These are phyloP conservation scores for Populus hybrid DNA, from an alignment of 441 rosid species.

Conservation along the genomic window DNA sequence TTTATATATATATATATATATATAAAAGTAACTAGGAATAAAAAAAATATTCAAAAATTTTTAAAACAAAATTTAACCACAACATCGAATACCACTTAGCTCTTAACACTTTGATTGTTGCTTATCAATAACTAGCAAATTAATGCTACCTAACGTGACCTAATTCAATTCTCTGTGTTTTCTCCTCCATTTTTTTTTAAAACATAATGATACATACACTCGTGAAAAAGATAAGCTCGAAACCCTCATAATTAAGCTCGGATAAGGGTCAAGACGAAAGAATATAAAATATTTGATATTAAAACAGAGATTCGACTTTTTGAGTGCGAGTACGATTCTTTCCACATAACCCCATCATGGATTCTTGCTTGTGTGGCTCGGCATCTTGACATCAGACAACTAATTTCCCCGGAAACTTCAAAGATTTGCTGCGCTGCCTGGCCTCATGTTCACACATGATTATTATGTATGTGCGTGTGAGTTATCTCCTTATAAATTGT, in stretches of 20 bases:
- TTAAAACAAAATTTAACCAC: no score
- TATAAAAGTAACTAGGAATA: no score
- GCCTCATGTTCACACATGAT: background rate
- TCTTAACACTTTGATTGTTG: background rate
- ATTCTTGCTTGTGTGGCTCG: background rate
- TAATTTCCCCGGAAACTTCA: no score
- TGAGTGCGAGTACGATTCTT: background rate
- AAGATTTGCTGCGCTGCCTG: background rate
- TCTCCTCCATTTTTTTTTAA: background rate
- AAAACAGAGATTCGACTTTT: background rate
- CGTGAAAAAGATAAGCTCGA: background rate
- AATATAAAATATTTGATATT: no score
- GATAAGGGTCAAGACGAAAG: background rate
- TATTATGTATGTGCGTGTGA: background rate
- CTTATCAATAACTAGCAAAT: background rate
- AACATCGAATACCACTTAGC: no score
- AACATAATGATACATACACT: background rate
- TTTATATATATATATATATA: no score
- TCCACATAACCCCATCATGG: background rate
- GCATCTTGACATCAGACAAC: background rate
- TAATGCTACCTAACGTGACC: background rate
- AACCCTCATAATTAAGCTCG: background rate
- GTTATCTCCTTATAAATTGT: background rate
- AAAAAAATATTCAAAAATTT: no score
- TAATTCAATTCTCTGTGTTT: background rate